These are phyloP conservation scores for Talaromyces sp. DNA, from an alignment of 2,329 filamentous ascomycete genomes.

Conservation along the genomic window DNA sequence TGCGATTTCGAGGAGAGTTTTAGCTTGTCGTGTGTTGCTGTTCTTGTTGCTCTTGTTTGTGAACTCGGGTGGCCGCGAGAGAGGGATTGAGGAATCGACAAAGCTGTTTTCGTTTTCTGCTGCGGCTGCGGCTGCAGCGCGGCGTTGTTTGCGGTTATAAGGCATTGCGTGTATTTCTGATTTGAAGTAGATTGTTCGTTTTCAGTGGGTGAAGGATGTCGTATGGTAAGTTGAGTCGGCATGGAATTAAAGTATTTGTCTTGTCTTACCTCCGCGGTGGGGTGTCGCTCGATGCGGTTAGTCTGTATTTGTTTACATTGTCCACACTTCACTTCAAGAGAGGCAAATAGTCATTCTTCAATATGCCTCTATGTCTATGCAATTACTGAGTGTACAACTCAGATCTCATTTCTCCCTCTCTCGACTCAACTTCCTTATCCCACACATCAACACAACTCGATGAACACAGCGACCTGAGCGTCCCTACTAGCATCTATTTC, in stretches of 20 bases:
- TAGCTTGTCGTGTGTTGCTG: slow-evolving; percentile 25
- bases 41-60: slow-evolving; percentile 18
- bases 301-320: background rate
- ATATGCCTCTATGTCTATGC: too few relatives aligned
- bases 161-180: background rate
- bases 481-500: too few relatives aligned
- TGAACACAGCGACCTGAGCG: too few relatives aligned
- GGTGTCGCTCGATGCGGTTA: slow-evolving; percentile 4
- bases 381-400: background rate
- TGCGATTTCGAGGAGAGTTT: slow-evolving; percentile 46
- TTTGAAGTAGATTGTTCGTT: background rate
- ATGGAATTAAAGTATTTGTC: slow-evolving; percentile 1
- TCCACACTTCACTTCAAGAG: background rate
- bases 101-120: slow-evolving; percentile 22
- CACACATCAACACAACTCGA: background rate
- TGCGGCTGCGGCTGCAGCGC: slow-evolving; percentile 30
- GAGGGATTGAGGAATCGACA: slow-evolving; percentile 34
- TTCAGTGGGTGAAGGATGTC: background rate
- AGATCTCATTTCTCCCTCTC: background rate
- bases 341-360: too few relatives aligned
- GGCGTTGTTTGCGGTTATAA: slow-evolving; percentile 40
- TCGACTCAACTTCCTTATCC: background rate
- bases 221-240: background rate
- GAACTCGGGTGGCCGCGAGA: slow-evolving; percentile 26
- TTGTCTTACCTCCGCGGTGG: slow-evolving; percentile 1